Evolutionary conservation across 2,329 filamentous ascomycete species (phyloP).

Genomic region (Tolypocladium cylindrosporum): DNA sequence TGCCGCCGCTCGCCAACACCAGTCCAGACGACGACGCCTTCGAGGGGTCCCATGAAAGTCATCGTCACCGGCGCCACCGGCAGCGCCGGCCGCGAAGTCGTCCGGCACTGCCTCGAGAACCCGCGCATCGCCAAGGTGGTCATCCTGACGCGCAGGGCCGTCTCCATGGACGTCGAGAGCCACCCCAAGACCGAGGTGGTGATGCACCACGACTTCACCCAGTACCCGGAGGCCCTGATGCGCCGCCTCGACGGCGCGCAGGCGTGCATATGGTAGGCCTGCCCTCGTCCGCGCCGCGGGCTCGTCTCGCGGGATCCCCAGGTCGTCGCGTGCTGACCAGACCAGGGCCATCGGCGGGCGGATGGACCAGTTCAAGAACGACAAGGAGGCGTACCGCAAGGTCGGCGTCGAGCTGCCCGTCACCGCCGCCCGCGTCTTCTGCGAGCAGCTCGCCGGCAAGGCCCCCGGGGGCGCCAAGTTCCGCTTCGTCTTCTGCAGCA

Average conservation of each 20-base stretch:
- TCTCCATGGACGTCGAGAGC: constrained; percentile 29
- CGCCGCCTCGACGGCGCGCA: constrained; percentile 38
- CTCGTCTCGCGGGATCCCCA: background rate
- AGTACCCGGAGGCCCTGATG: constrained; percentile 31
- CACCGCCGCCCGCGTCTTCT: constrained; percentile 48
- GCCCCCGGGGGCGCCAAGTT: constrained; percentile 22
- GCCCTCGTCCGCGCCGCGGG: background rate
- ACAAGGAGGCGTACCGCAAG: constrained; percentile 31
- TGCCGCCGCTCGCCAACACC: background rate
- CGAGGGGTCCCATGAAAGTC: constrained; percentile 40
- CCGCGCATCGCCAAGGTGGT: constrained; percentile 40
- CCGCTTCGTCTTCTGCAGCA: constrained; percentile 33
- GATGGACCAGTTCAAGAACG: constrained; percentile 36
- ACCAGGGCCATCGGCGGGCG: constrained; percentile 29
- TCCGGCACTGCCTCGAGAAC: constrained; percentile 38
- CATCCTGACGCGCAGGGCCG: constrained; percentile 37
- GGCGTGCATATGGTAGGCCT: constrained; percentile 44
- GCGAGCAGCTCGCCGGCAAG: constrained; percentile 17
- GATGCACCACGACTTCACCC: constrained; percentile 41
- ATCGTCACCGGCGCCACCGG: constrained; percentile 51
- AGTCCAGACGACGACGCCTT: too few species aligned
- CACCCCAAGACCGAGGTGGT: constrained; percentile 40
- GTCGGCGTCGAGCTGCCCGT: constrained; percentile 53
- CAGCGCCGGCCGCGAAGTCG: constrained; percentile 42
- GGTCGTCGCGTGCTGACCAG: background rate